Evolutionary conservation across 1,139 yeast species (phyloP).

Genomic region (Yamadazyma atlantica): DNA sequence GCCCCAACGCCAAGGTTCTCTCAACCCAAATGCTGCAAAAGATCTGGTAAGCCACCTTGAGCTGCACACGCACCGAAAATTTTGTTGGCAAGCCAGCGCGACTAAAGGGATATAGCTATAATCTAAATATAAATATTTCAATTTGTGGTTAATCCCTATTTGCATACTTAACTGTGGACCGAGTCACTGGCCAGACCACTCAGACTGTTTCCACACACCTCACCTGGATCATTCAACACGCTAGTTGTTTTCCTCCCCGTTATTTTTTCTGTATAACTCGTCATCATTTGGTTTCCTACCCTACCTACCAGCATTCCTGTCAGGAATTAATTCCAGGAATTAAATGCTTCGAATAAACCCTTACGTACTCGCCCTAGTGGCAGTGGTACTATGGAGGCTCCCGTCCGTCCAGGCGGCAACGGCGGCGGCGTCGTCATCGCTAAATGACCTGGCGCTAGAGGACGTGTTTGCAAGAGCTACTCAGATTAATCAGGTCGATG

Average conservation of each 20-base stretch:
- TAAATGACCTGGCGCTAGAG: background rate
- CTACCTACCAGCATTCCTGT: background rate
- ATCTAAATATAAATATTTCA: background rate
- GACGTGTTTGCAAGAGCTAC: background rate
- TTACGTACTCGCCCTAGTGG: background rate
- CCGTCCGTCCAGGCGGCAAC: background rate
- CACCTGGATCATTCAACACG: too few species aligned
- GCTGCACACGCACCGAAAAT: background rate
- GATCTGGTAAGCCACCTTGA: constrained; percentile 1
- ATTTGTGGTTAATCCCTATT: background rate
- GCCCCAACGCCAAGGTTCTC: too few species aligned
- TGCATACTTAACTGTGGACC: background rate
- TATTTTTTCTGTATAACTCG: too few species aligned
- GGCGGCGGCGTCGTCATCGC: background rate
- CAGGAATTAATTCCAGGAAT: background rate
- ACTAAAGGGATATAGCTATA: background rate
- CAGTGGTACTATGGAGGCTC: constrained; percentile 16
- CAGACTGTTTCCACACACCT: too few species aligned
- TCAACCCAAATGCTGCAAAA: too few species aligned
- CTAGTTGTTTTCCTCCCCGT: background rate
- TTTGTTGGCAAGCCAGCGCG: constrained; percentile 1
- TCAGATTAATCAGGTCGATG: constrained; percentile 15
- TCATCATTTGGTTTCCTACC: too few species aligned
- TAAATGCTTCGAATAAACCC: background rate
- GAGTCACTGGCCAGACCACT: background rate